A percentile compares a stretch with the other conserved stretches of the same genome.
Conservation (phyloP, 257 asterid species). For the Gentiana dahurica region DNA sequence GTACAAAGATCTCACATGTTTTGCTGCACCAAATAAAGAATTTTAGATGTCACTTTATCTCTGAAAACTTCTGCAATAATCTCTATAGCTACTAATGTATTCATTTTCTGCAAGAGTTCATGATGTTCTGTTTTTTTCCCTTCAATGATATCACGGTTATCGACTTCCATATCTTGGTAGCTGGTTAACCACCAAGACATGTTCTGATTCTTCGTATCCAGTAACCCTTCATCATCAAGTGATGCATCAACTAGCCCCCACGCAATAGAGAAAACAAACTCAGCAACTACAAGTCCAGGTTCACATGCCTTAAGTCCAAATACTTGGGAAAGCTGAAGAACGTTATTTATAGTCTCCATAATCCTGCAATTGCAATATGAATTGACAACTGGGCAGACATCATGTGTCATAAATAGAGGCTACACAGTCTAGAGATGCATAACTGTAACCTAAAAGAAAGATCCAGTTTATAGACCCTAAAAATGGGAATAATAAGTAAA, state of each 20-base stretch:
- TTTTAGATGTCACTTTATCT: conserved; percentile 54
- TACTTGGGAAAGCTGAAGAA: conserved; percentile 49
- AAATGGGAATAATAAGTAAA: background rate
- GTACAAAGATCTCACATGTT: conserved; percentile 64
- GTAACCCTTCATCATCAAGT: conserved; percentile 79
- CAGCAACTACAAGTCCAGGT: conserved; percentile 67
- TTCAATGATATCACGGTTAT: conserved; percentile 45
- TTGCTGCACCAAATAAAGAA: conserved; percentile 70
- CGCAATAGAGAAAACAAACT: conserved; percentile 53
- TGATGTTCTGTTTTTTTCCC: conserved; percentile 51
- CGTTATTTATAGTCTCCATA: conserved; percentile 68
- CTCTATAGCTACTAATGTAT: conserved; percentile 74
- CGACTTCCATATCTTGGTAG: conserved; percentile 72
- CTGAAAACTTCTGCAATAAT: conserved; percentile 69
- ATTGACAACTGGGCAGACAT: background rate
- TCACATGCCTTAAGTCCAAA: conserved; percentile 63
- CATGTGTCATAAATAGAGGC: background rate
- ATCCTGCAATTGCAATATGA: conserved; percentile 50
- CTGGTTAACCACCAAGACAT: conserved; percentile 68
- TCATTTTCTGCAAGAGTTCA: conserved; percentile 51
- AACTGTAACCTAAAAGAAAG: too few relatives aligned
- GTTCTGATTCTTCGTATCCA: conserved; percentile 68
- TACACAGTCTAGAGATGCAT: too few relatives aligned
- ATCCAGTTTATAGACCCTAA: background rate
- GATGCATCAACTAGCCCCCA: conserved; percentile 94